Evolutionary conservation across 1,284 basidiomycete species (phyloP).

Genomic region (Naganishia liquefaciens): DNA sequence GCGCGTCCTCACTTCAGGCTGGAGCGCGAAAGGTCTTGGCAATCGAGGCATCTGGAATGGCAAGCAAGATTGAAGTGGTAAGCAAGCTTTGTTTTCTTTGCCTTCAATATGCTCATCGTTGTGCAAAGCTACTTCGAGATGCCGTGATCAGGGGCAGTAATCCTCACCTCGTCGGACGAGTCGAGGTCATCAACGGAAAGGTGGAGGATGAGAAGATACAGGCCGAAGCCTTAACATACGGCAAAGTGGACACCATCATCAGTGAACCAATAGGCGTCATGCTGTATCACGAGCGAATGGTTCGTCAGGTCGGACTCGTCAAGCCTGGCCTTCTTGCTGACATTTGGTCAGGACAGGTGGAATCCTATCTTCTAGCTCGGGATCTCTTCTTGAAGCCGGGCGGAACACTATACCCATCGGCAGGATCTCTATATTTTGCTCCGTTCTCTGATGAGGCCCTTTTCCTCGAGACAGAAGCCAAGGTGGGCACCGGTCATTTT

Average conservation of each 20-base stretch:
- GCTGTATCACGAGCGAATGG: conserved; percentile 59
- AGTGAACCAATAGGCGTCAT: conserved; percentile 59
- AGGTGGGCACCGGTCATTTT: conserved; percentile 43
- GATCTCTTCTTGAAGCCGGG: conserved; percentile 56
- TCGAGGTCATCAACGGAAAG: conserved; percentile 34
- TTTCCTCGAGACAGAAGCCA: conserved; percentile 56
- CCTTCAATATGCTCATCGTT: background rate
- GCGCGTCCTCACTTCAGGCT: conserved; percentile 42
- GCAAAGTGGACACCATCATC: conserved; percentile 58
- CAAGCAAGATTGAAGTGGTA: conserved; percentile 55
- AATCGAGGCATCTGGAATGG: conserved; percentile 58
- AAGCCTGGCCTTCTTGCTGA: background rate
- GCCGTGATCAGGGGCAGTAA: conserved; percentile 48
- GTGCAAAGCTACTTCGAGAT: conserved; percentile 47
- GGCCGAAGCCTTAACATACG: conserved; percentile 37
- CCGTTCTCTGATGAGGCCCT: conserved; percentile 57
- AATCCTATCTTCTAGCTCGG: conserved; percentile 56
- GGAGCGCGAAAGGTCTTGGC: conserved; percentile 57
- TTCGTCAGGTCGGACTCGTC: conserved; percentile 36
- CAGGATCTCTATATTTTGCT: conserved; percentile 56
- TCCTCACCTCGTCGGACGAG: conserved; percentile 43
- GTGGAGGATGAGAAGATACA: conserved; percentile 40
- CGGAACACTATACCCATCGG: conserved; percentile 55
- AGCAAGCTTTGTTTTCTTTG: conserved; percentile 33
- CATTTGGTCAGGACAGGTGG: conserved; percentile 42